These are phyloP conservation scores for Vitis cinerea DNA, from an alignment of 164 flowering plant species.

Conservation along the genomic window DNA sequence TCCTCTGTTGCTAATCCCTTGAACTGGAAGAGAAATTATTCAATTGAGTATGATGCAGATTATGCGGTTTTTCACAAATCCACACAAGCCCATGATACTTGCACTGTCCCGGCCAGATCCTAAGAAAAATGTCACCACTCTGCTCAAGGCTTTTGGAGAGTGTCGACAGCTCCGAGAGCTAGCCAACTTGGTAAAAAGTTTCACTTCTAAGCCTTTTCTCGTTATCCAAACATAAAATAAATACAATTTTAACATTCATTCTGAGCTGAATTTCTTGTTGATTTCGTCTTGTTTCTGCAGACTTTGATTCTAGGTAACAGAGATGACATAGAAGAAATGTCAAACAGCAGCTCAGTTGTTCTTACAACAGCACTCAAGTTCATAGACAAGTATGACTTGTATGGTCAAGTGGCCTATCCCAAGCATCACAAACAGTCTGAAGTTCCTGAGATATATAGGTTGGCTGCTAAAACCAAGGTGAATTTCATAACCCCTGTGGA, in stretches of 20 bases:
- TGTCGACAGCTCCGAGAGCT: constrained; percentile 67
- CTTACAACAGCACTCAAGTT: constrained; percentile 70
- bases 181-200: constrained; percentile 66
- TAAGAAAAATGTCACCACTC: constrained; percentile 76
- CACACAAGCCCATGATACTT: constrained; percentile 86
- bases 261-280: background rate
- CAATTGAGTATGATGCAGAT: constrained; percentile 40
- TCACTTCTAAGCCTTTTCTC: background rate
- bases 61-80: constrained; percentile 82
- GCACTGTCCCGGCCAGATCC: constrained; percentile 91
- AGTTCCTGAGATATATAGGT: constrained; percentile 78
- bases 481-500: no score
- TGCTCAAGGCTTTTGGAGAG: constrained; percentile 82
- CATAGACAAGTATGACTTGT: constrained; percentile 73
- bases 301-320: constrained; percentile 81
- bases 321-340: constrained; percentile 83
- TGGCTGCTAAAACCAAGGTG: constrained; percentile 84
- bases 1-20: background rate
- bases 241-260: background rate
- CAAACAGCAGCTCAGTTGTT: constrained; percentile 55
- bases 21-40: background rate
- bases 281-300: constrained; percentile 29
- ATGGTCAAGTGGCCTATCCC: constrained; percentile 86
- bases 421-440: constrained; percentile 89
- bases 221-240: background rate